phyloP scores from a whole-genome alignment of 345 rosid species.

The Heritiera littoralis region DNA sequence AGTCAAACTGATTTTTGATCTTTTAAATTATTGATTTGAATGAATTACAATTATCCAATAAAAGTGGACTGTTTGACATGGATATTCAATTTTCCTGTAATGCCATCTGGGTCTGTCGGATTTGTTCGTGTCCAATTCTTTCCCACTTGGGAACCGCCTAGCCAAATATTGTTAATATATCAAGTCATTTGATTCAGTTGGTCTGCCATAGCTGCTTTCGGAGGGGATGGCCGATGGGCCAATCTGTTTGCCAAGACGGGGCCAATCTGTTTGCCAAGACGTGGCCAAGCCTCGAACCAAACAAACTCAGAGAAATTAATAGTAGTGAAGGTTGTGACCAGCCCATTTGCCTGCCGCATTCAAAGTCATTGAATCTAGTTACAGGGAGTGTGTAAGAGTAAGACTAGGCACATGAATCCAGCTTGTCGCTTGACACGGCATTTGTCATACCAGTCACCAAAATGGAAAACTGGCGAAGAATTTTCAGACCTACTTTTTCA shows the following conservation, averaged over 20 bases:
- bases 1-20: too few species aligned
- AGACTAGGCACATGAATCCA: not conserved
- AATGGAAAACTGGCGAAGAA: not conserved
- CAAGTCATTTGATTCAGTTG: not conserved
- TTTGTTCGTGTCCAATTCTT: not conserved
- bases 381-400: not conserved
- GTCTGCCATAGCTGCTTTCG: not conserved
- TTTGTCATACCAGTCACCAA: not conserved
- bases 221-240: slow-evolving; percentile 19
- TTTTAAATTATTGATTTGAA: too few species aligned
- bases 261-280: slow-evolving; percentile 9
- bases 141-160: not conserved
- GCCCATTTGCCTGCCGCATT: not conserved
- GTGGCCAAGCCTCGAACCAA: slow-evolving; percentile 13
- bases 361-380: not conserved
- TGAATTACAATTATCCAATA: too few species aligned
- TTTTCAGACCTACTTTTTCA: not conserved
- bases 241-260: slow-evolving; percentile 8
- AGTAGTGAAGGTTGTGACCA: not conserved
- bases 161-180: not conserved
- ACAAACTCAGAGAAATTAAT: not conserved
- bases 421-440: not conserved
- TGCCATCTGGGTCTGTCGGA: slow-evolving; percentile 31
- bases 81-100: slow-evolving; percentile 18
- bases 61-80: not conserved